Conservation (phyloP, 2,329 filamentous ascomycete genomes). For the Alternaria metachromatica region DNA sequence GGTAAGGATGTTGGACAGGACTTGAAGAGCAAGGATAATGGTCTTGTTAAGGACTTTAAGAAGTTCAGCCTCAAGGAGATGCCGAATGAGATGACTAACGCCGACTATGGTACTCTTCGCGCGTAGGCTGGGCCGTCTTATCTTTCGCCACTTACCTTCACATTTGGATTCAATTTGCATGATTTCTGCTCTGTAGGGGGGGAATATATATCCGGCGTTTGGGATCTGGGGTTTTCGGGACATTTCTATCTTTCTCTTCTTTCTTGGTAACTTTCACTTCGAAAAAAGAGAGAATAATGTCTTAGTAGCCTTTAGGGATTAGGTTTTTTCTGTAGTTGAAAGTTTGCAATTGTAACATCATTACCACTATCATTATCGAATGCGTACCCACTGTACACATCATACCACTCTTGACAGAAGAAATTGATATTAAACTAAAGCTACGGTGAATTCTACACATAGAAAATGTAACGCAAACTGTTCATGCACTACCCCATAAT, state of each 20-base stretch:
- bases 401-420: not conserved
- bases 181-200: not conserved
- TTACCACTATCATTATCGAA: not conserved
- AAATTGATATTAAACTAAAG: not conserved
- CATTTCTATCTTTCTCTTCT: not conserved
- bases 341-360: not conserved
- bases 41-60: constrained; percentile 29
- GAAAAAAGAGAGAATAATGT: constrained; percentile 1
- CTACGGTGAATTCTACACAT: not conserved
- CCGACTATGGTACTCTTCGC: constrained; percentile 38
- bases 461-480: not conserved
- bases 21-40: constrained; percentile 24
- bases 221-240: not conserved
- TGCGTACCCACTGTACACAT: not conserved
- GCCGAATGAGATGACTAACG: constrained; percentile 38
- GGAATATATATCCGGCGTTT: not conserved
- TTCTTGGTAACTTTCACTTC: not conserved
- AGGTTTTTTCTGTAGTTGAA: not conserved
- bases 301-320: not conserved
- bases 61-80: constrained; percentile 38
- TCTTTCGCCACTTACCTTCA: not conserved
- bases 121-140: not conserved
- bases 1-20: not conserved
- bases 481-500: not conserved
- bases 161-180: constrained; percentile 13